Evolutionary conservation across 1,284 basidiomycete species (phyloP), one percentile per base, ranked within the genome.

Genomic region (Trametes sp.): DNA sequence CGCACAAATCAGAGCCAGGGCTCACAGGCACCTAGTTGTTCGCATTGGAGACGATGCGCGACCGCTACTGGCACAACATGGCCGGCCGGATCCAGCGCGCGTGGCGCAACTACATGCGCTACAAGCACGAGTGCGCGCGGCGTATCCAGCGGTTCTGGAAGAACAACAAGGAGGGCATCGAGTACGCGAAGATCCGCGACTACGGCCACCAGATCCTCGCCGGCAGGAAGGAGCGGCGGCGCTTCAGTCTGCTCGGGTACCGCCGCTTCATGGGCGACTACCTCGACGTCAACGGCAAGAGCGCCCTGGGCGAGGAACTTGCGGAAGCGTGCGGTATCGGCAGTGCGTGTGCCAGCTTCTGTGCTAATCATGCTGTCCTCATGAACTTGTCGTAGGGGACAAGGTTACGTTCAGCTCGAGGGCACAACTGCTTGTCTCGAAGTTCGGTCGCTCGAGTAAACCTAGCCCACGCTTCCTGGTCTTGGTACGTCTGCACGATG

Each of bases 51-150:
- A 96, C 95, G 23, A 98, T 99, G 95, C 90, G 97, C 57, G 98
- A 99, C 75, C 88, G 93, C 61, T 99, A 99, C 79, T 99, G 98
- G 98, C 98, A 99, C 78, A 98, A 98, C 75, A 99, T 99, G 97
- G 97, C 97, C 0, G 88, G 81, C 44, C 91, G 97, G 53, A 99
- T 99, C 58, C 98, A 99, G 78, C 90, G 97, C 41, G 96, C 96
- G 5, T 99, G 91, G 87, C 86, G 97, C 64, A 97, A 98, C 75
- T 98, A 97, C 75, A 86, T 97, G 82, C 87, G 97, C 23, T 95
- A 98, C 80, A 95, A 95, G 79, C 87, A 96, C 69, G 98, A 98
- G 75, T 97, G 95, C 70, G 98, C 98, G 10, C 87, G 87, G 49
- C 91, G 96, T 65, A 99, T 99, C 64, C 98, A 99, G 77, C 83